These are phyloP conservation scores for Paramecium primaurelia DNA, from an alignment of 73 alveolate genomes.

Conservation along the genomic window DNA sequence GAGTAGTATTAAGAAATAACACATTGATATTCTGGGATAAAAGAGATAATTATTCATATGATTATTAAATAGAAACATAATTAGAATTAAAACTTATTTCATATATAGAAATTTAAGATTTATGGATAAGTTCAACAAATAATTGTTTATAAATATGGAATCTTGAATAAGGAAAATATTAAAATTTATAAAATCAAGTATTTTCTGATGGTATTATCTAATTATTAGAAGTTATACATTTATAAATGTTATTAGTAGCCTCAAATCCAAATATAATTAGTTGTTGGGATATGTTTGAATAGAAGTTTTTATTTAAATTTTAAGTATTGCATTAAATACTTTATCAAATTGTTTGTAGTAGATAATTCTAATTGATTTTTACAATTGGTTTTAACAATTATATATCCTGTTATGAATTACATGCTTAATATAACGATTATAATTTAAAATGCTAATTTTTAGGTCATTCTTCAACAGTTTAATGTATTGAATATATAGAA, in stretches of 20 bases:
- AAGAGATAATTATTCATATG: neutral
- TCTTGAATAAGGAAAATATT: neutral
- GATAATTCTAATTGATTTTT: neutral
- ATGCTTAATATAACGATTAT: slow-evolving; percentile 26
- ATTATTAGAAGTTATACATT: neutral
- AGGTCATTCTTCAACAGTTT: slow-evolving; percentile 15
- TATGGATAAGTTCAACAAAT: neutral
- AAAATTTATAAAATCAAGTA: neutral
- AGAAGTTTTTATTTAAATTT: neutral
- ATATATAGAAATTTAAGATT: neutral
- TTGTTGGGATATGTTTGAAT: slow-evolving; percentile 36
- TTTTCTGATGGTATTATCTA: neutral
- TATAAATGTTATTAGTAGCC: neutral
- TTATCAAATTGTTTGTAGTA: neutral
- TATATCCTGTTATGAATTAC: neutral
- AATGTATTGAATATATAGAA: neutral
- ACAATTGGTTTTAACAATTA: slow-evolving; percentile 18
- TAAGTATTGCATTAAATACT: neutral
- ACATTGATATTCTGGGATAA: slow-evolving; percentile 5
- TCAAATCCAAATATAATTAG: neutral
- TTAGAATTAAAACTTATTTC: neutral
- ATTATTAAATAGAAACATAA: neutral
- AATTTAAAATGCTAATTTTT: neutral
- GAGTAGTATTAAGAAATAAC: neutral
- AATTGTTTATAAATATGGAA: neutral